Base-by-base conservation (phyloP, 2,329 filamentous ascomycete species). In the Epichloe scottii region DNA sequence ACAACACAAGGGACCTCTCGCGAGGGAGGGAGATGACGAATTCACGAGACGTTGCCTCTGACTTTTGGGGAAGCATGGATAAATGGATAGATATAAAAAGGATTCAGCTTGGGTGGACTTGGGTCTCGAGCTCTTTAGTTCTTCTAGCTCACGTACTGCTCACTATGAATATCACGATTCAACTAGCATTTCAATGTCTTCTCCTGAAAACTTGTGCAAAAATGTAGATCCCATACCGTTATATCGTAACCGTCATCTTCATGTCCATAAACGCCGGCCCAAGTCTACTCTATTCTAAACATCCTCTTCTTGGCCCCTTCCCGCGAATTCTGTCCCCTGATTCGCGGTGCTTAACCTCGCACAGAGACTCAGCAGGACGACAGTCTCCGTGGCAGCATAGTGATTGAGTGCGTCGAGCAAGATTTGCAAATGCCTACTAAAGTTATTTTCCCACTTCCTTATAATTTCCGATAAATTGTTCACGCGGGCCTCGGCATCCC, bases 351-450 rank as follows among this genome's bases (percentile, higher is more conserved):
- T 90, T 61, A 95, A 64, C 54, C 89, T 71, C 12, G 89, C 89
- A 63, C 89, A 95, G 15, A 98, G 73, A 57, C 90, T 91, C 55
- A 97, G 71, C 57, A 98, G 76, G 17, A 95, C 93, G 3, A 96
- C 91, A 39, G 93, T 97, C 72, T 98, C 93, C 0, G 93, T 97
- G 0, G 93, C 93, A 3, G 93, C 93, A 60, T 96, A 94, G 67
- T 97, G 95, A 60, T 98, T 97, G 55, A 98, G 75, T 54, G 89
- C 91, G 64, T 97, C 93, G 38, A 97, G 81, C 60, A 98, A 68
- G 58, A 97, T 95, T 71, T 95, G 90, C 60, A 98, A 70, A 68
- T 97, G 91, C 45, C 89, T 75, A 52, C 85, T 87, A 65, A 98
- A 98, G 63, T 95, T 94, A 57, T 84, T 82, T 67, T 98, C 93